These are phyloP conservation scores for Ophiosphaerella herpotricha DNA, from an alignment of 2,329 filamentous ascomycete genomes.

Conservation along the genomic window DNA sequence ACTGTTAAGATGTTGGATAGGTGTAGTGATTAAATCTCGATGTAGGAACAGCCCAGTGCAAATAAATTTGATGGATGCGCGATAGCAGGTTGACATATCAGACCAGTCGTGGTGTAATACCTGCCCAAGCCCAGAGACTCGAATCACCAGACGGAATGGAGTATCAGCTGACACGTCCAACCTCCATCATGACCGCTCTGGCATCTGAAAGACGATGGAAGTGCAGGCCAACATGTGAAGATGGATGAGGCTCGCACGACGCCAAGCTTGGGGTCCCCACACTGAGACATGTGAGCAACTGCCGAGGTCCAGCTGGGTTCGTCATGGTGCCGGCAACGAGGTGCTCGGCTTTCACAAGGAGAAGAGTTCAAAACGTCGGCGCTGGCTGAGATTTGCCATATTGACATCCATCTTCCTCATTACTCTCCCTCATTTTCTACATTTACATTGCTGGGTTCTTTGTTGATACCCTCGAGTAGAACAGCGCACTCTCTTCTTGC, in stretches of 20 bases:
- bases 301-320: conserved; percentile 1
- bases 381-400: neutral
- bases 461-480: conserved; percentile 17
- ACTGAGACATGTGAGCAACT: conserved; percentile 5
- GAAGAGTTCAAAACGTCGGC: conserved; percentile 1
- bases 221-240: conserved; percentile 1
- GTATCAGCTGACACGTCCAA: too few species aligned
- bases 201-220: neutral
- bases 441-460: conserved; percentile 15
- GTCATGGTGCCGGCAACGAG: conserved; percentile 1
- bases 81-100: too few species aligned
- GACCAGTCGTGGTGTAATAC: too few species aligned
- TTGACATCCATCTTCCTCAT: neutral
- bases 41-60: too few species aligned
- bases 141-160: neutral
- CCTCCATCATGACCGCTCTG: too few species aligned
- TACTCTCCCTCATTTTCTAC: neutral
- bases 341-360: conserved; percentile 3
- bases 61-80: too few species aligned
- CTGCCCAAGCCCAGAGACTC: too few species aligned
- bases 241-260: conserved; percentile 1
- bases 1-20: too few species aligned
- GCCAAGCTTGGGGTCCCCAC: conserved; percentile 6
- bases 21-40: too few species aligned
- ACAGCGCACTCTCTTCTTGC: neutral